Conservation (phyloP, 2,329 filamentous ascomycete species). For the Xylariaceae sp. region DNA sequence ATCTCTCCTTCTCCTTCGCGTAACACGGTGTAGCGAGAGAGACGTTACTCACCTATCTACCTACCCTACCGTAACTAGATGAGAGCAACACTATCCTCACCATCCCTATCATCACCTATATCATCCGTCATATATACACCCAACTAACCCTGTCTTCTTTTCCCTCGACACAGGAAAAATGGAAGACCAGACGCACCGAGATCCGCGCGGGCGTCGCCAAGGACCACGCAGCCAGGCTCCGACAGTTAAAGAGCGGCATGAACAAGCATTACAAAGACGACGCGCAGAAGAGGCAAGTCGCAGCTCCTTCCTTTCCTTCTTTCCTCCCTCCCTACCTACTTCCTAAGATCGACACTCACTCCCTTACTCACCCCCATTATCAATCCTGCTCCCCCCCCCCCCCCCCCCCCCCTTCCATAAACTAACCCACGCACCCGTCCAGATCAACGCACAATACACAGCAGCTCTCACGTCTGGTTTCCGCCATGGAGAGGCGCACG, state of each 20-base stretch:
- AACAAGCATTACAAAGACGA: constrained; percentile 20
- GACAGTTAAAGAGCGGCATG: constrained; percentile 20
- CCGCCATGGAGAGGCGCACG: background rate
- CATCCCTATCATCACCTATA: background rate
- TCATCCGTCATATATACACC: background rate
- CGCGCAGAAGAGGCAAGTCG: constrained; percentile 25
- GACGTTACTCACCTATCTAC: background rate
- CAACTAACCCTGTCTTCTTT: constrained; percentile 11
- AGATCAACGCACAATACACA: background rate
- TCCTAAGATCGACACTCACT: background rate
- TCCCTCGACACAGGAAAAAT: constrained; percentile 21
- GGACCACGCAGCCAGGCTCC: constrained; percentile 17
- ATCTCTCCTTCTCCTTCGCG: background rate
- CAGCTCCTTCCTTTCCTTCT: background rate
- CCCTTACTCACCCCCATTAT: background rate
- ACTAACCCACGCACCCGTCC: background rate
- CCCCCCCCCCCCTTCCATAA: background rate
- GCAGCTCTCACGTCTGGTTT: background rate
- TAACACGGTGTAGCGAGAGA: background rate
- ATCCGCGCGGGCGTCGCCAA: constrained; percentile 23
- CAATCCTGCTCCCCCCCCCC: too few relatives aligned
- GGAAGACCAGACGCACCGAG: constrained; percentile 23
- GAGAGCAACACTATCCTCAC: background rate
- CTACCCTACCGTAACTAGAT: background rate
- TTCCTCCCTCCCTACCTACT: background rate